Evolutionary conservation across 2,329 filamentous ascomycete species (phyloP).

Genomic region (Pseudocercospora musae): DNA sequence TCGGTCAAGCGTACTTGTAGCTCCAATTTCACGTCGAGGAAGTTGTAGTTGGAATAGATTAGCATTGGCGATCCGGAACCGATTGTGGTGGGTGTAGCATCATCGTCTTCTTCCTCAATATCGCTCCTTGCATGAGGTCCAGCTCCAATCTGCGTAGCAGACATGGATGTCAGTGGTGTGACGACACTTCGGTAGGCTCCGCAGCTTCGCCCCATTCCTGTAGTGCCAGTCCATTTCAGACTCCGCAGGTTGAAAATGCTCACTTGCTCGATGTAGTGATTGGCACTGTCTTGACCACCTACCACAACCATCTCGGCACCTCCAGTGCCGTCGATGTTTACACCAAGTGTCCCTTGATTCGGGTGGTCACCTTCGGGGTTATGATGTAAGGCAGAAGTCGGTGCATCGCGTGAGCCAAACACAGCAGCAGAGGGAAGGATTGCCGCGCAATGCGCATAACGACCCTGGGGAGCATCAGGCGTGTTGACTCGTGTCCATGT

Average conservation of each 20-base stretch:
- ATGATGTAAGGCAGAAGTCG: slow-evolving; percentile 82
- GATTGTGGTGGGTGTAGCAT: slow-evolving; percentile 34
- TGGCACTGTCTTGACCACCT: slow-evolving; percentile 93
- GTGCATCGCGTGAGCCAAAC: slow-evolving; percentile 80
- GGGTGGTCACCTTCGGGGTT: slow-evolving; percentile 79
- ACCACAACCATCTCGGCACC: slow-evolving; percentile 97
- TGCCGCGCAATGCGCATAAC: slow-evolving; percentile 94
- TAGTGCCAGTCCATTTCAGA: slow-evolving; percentile 91
- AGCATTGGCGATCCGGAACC: slow-evolving; percentile 67
- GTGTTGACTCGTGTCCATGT: slow-evolving; percentile 77
- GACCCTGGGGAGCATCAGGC: slow-evolving; percentile 79
- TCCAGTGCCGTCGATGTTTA: slow-evolving; percentile 83
- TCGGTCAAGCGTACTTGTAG: slow-evolving; percentile 83
- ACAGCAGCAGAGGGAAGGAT: slow-evolving; percentile 83
- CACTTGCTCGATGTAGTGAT: slow-evolving; percentile 98
- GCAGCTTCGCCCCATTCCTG: slow-evolving; percentile 82
- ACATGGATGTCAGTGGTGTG: slow-evolving; percentile 69
- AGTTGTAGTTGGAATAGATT: slow-evolving; percentile 99
- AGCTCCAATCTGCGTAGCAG: slow-evolving; percentile 65
- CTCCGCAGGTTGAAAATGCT: slow-evolving; percentile 96
- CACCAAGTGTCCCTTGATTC: slow-evolving; percentile 82
- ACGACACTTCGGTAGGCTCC: slow-evolving; percentile 96
- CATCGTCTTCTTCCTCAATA: slow-evolving; percentile 39
- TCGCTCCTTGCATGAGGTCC: slow-evolving; percentile 44
- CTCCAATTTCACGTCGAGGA: slow-evolving; percentile 93